Conservation (phyloP, 1,139 yeast genomes). For the Pichia sp. region DNA sequence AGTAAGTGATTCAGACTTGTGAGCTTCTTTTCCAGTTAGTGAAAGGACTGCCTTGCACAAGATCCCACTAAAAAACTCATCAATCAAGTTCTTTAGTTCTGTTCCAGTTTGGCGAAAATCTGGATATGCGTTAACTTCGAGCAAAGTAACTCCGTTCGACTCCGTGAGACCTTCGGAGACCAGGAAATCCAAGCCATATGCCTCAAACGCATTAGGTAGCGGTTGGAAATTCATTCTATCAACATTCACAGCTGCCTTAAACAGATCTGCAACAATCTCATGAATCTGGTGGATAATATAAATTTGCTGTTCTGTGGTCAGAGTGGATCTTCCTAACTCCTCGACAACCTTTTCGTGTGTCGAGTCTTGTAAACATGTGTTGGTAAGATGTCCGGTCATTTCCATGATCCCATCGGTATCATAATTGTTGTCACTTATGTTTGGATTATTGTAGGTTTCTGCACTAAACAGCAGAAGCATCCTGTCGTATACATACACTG, state of each 20-base stretch:
- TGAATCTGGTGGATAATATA: constrained; percentile 53
- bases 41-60: constrained; percentile 41
- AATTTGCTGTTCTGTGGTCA: constrained; percentile 38
- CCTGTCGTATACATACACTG: constrained; percentile 73
- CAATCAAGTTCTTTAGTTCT: constrained; percentile 61
- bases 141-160: constrained; percentile 43
- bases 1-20: constrained; percentile 29
- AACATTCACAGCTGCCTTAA: constrained; percentile 73
- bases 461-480: constrained; percentile 81
- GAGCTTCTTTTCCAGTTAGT: constrained; percentile 29
- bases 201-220: constrained; percentile 72
- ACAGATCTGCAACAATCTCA: constrained; percentile 63
- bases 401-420: constrained; percentile 37
- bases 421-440: neutral
- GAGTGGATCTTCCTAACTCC: constrained; percentile 51
- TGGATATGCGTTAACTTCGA: constrained; percentile 92
- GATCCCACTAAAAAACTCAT: constrained; percentile 52
- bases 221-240: constrained; percentile 92
- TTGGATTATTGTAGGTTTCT: constrained; percentile 43
- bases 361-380: constrained; percentile 76
- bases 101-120: constrained; percentile 95
- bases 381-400: constrained; percentile 77
- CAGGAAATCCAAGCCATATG: constrained; percentile 84
- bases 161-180: constrained; percentile 48
- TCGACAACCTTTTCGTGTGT: constrained; percentile 49